A percentile compares a stretch with the other conserved stretches of the same genome.
phyloP scores from a whole-genome alignment of 805 yeast species.

The Saccharomycopsis malanga region DNA sequence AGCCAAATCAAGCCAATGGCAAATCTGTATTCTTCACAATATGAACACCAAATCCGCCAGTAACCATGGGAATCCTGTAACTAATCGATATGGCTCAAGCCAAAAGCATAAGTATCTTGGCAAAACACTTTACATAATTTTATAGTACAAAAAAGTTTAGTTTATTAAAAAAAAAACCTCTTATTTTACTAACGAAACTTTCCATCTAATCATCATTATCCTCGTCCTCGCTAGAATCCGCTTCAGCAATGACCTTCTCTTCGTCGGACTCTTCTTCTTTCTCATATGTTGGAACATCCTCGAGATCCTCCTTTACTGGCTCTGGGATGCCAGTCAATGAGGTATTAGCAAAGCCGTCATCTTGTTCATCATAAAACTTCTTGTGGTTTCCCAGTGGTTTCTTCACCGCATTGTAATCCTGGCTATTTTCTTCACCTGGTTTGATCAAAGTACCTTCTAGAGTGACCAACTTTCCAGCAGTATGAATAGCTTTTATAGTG shows the following conservation, averaged over 20 bases:
- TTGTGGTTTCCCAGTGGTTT: slow-evolving; percentile 10
- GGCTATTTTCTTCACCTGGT: slow-evolving; percentile 43
- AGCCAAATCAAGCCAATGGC: no score
- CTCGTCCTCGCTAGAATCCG: slow-evolving; percentile 18
- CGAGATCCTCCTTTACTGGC: slow-evolving; percentile 18
- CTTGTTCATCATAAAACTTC: slow-evolving; percentile 20
- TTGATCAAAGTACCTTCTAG: slow-evolving; percentile 78
- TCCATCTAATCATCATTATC: no score
- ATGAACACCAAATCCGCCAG: no score
- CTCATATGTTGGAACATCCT: slow-evolving; percentile 11
- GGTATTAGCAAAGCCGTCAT: slow-evolving; percentile 5
- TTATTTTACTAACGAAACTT: no score
- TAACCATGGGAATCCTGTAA: no score
- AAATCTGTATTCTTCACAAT: no score
- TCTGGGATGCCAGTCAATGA: slow-evolving; percentile 20
- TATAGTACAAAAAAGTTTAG: no score
- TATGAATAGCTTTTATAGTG: slow-evolving; percentile 61
- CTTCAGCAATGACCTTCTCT: slow-evolving; percentile 16
- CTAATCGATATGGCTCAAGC: no score
- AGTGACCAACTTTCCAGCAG: slow-evolving; percentile 75
- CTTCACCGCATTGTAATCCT: background rate
- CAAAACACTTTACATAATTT: no score
- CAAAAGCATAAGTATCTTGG: no score
- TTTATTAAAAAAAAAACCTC: no score
- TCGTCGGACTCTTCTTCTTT: slow-evolving; percentile 13